Evolutionary conservation across 805 yeast species (phyloP).

Genomic region (Clavispora santaluciae): DNA sequence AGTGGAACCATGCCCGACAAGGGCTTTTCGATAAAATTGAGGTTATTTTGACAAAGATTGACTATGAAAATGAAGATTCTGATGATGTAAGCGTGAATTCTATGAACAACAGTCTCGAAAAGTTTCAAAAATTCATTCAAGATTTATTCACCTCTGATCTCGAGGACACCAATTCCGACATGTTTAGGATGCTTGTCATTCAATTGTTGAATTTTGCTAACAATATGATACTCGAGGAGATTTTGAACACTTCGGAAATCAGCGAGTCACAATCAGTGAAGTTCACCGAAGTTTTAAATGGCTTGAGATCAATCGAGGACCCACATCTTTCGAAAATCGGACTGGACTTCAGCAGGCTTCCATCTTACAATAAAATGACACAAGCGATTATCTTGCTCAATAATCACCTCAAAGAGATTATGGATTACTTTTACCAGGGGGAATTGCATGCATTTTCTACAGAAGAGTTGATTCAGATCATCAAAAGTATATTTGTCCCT

Average conservation of each 20-base stretch:
- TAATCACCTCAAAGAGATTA: slow-evolving; percentile 41
- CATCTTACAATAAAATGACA: slow-evolving; percentile 17
- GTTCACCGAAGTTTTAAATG: slow-evolving; percentile 22
- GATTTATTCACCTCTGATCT: slow-evolving; percentile 17
- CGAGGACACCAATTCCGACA: slow-evolving; percentile 21
- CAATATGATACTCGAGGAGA: slow-evolving; percentile 23
- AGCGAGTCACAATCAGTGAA: slow-evolving; percentile 32
- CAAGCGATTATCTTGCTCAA: slow-evolving; percentile 31
- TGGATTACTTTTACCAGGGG: slow-evolving; percentile 49
- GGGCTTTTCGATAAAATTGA: slow-evolving; percentile 17
- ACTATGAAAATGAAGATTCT: slow-evolving; percentile 13
- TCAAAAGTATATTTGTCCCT: slow-evolving; percentile 42
- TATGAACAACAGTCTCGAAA: slow-evolving; percentile 17
- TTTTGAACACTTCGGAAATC: slow-evolving; percentile 26
- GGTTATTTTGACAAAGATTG: slow-evolving; percentile 11
- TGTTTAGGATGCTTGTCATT: slow-evolving; percentile 24
- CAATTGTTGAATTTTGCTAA: slow-evolving; percentile 26
- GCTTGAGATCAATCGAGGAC: slow-evolving; percentile 7
- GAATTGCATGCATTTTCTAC: slow-evolving; percentile 46
- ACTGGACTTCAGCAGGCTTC: slow-evolving; percentile 6
- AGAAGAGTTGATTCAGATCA: slow-evolving; percentile 38
- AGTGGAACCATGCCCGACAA: slow-evolving; percentile 19
- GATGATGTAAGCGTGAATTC: slow-evolving; percentile 11
- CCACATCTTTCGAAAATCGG: slow-evolving; percentile 7
- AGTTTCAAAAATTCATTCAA: slow-evolving; percentile 15